A percentile compares a stretch with the other conserved stretches of the same genome.
These are phyloP conservation scores for Aspergillus fumigatus DNA, from an alignment of 2,329 filamentous ascomycete genomes.

Conservation along the genomic window DNA sequence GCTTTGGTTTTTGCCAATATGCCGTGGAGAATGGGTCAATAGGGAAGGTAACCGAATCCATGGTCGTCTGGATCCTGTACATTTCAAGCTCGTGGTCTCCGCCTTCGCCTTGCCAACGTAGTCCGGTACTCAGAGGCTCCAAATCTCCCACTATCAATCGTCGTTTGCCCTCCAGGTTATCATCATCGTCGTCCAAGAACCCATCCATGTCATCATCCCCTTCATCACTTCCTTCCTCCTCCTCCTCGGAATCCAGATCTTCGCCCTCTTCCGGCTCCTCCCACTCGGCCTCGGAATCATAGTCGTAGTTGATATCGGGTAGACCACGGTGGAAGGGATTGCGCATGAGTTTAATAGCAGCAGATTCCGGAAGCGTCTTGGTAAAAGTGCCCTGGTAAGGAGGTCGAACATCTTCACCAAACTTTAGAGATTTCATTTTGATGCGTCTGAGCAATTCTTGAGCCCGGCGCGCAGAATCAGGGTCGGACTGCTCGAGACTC, in stretches of 20 bases:
- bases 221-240: conserved; percentile 57
- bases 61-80: conserved; percentile 71
- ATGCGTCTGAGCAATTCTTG: conserved; percentile 45
- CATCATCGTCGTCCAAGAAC: conserved; percentile 84
- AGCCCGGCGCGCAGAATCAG: conserved; percentile 26
- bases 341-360: conserved; percentile 46
- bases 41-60: conserved; percentile 50
- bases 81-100: conserved; percentile 49
- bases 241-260: conserved; percentile 60
- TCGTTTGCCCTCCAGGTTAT: conserved; percentile 54
- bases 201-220: conserved; percentile 84
- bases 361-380: conserved; percentile 37
- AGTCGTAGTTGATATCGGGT: conserved; percentile 58
- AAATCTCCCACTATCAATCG: conserved; percentile 61
- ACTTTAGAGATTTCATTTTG: conserved; percentile 55
- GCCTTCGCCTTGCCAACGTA: conserved; percentile 70
- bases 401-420: conserved; percentile 59
- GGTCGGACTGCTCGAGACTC: conserved; percentile 35
- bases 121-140: conserved; percentile 70
- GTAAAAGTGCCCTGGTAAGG: conserved; percentile 61
- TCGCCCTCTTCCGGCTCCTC: conserved; percentile 69
- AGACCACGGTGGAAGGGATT: conserved; percentile 51
- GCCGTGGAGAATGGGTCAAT: conserved; percentile 81
- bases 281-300: conserved; percentile 64
- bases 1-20: conserved; percentile 63